phyloP scores from a whole-genome alignment of 2,329 filamentous ascomycete genomes.

The Raffaelea albimanens region DNA sequence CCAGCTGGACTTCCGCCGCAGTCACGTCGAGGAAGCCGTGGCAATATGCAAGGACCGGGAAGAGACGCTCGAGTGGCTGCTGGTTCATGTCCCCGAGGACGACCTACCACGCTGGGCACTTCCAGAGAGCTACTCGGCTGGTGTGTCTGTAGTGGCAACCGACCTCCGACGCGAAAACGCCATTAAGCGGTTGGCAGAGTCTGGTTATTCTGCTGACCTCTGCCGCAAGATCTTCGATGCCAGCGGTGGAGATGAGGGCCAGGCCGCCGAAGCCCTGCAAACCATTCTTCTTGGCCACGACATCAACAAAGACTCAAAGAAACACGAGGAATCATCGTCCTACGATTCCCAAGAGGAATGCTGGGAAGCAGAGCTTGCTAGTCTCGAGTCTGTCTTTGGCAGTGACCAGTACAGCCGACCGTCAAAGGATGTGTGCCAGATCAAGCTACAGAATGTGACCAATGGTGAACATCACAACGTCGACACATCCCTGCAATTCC shows the following conservation, averaged over 20 bases:
- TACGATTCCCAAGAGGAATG: conserved; percentile 46
- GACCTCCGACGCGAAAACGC: conserved; percentile 74
- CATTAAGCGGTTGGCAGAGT: conserved; percentile 69
- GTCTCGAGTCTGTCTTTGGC: conserved; percentile 78
- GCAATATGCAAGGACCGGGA: conserved; percentile 83
- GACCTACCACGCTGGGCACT: conserved; percentile 89
- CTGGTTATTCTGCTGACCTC: conserved; percentile 78
- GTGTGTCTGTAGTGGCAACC: conserved; percentile 74
- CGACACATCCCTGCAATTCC: conserved; percentile 50
- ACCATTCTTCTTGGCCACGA: conserved; percentile 44
- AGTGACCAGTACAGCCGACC: conserved; percentile 53
- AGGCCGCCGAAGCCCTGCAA: conserved; percentile 73
- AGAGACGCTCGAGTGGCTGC: conserved; percentile 88
- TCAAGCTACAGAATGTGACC: conserved; percentile 51
- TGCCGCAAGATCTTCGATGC: conserved; percentile 70
- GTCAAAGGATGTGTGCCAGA: conserved; percentile 56
- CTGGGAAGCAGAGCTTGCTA: conserved; percentile 81
- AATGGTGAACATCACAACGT: conserved; percentile 40
- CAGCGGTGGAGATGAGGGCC: conserved; percentile 60
- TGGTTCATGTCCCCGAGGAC: conserved; percentile 95
- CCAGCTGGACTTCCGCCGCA: conserved; percentile 76
- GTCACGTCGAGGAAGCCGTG: conserved; percentile 81
- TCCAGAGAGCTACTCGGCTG: conserved; percentile 84
- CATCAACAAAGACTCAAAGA: conserved; percentile 3
- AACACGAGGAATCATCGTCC: conserved; percentile 12